These are phyloP conservation scores for Arthromyces matolae DNA, from an alignment of 768 basidiomycete genomes.

Conservation along the genomic window DNA sequence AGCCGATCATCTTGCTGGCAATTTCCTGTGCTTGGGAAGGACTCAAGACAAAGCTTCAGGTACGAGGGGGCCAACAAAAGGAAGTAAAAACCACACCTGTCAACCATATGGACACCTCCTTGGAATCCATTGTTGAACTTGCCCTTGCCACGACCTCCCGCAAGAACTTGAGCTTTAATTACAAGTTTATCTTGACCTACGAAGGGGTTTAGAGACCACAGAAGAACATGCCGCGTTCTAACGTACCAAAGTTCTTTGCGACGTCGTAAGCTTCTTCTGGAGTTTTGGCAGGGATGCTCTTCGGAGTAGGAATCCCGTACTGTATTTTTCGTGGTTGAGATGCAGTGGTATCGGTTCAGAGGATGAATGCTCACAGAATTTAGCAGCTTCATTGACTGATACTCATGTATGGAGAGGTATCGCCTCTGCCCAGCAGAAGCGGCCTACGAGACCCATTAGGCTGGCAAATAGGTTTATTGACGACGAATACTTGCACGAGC, in stretches of 20 bases:
- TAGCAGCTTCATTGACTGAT: conserved; percentile 92
- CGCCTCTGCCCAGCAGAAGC: conserved; percentile 82
- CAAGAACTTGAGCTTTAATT: conserved; percentile 98
- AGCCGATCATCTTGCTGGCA: conserved; percentile 90
- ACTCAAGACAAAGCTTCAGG: conserved; percentile 32
- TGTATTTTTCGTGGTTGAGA: conserved; percentile 27
- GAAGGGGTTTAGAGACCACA: conserved; percentile 4
- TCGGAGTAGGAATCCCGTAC: conserved; percentile 96
- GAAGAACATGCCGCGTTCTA: conserved; percentile 4
- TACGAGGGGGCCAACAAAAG: background rate
- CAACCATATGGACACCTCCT: conserved; percentile 94
- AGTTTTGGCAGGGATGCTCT: conserved; percentile 81
- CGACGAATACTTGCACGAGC: conserved; percentile 49
- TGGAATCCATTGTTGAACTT: conserved; percentile 94
- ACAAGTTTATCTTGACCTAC: conserved; percentile 77
- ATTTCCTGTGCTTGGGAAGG: conserved; percentile 85
- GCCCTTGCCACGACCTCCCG: conserved; percentile 97
- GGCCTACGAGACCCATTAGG: conserved; percentile 36
- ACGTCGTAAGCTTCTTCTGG: conserved; percentile 87
- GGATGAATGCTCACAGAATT: conserved; percentile 67
- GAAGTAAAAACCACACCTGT: conserved; percentile 50
- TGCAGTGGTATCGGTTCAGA: background rate
- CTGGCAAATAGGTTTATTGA: background rate
- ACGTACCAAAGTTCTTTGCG: conserved; percentile 82
- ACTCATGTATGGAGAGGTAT: conserved; percentile 95